Evolutionary conservation across 805 yeast genomes (phyloP).

Genomic region (Brettanomyces custersianus): DNA sequence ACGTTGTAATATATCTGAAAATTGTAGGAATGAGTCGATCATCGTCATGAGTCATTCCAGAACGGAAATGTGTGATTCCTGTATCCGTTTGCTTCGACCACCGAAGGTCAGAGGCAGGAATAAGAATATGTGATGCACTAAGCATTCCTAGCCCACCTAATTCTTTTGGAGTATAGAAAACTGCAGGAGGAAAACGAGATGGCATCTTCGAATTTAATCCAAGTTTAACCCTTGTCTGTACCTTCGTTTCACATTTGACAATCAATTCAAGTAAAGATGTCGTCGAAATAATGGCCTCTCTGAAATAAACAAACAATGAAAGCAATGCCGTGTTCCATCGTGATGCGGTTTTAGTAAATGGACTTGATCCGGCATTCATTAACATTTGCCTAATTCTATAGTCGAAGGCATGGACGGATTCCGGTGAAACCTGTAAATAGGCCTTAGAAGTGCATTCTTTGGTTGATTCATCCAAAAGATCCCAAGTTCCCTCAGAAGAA

Average conservation of each 20-base stretch:
- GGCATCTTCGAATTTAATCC: constrained; percentile 99
- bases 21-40: constrained; percentile 84
- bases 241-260: constrained; percentile 86
- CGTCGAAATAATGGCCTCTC: constrained; percentile 89
- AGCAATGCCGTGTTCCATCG: constrained; percentile 94
- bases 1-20: constrained; percentile 83
- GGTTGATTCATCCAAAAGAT: constrained; percentile 55
- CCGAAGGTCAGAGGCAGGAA: constrained; percentile 84
- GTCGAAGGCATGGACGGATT: constrained; percentile 71
- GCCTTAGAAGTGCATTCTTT: constrained; percentile 89
- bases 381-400: constrained; percentile 80
- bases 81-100: constrained; percentile 94
- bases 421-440: constrained; percentile 70
- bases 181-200: constrained; percentile 96
- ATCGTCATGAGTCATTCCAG: constrained; percentile 84
- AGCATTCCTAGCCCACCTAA: constrained; percentile 97
- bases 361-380: constrained; percentile 93
- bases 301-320: constrained; percentile 76
- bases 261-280: constrained; percentile 67
- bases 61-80: constrained; percentile 87
- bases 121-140: constrained; percentile 90
- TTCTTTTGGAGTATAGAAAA: constrained; percentile 94
- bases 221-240: constrained; percentile 88
- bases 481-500: constrained; percentile 85
- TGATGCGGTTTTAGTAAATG: constrained; percentile 88